These are phyloP conservation scores for Gymnopilus dilepis DNA, from an alignment of 768 basidiomycete species.

Conservation along the genomic window DNA sequence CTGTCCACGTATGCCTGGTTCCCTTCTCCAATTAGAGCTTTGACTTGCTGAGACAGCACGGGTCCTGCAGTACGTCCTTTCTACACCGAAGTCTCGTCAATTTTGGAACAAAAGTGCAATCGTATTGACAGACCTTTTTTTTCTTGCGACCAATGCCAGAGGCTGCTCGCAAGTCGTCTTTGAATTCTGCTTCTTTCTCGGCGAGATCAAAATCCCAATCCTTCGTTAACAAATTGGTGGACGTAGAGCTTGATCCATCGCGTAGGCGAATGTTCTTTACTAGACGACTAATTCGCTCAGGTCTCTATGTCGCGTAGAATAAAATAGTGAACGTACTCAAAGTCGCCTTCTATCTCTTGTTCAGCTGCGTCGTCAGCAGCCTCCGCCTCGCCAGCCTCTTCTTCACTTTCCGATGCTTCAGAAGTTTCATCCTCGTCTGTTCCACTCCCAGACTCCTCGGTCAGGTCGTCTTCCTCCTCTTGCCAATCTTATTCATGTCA, in stretches of 20 bases:
- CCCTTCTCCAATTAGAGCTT: conserved; percentile 79
- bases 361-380: conserved; percentile 43
- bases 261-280: conserved; percentile 66
- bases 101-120: neutral
- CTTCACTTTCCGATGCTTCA: conserved; percentile 26
- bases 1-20: conserved; percentile 85
- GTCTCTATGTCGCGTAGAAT: neutral
- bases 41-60: conserved; percentile 70
- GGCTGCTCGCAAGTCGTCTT: conserved; percentile 73
- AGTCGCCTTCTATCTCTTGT: conserved; percentile 62
- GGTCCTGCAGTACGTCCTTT: conserved; percentile 55
- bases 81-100: conserved; percentile 13
- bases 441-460: conserved; percentile 18
- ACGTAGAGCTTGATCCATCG: conserved; percentile 45
- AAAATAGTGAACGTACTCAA: conserved; percentile 45
- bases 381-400: conserved; percentile 22
- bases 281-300: conserved; percentile 55
- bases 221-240: conserved; percentile 54
- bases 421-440: conserved; percentile 19
- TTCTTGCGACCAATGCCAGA: conserved; percentile 70
- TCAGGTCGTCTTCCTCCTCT: conserved; percentile 14
- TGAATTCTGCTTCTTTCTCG: conserved; percentile 71
- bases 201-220: conserved; percentile 80
- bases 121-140: conserved; percentile 45
- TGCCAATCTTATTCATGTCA: conserved; percentile 1